These are phyloP conservation scores for Cyclotella distinguenda DNA, from an alignment of 108 stramenopile genomes.

Conservation along the genomic window DNA sequence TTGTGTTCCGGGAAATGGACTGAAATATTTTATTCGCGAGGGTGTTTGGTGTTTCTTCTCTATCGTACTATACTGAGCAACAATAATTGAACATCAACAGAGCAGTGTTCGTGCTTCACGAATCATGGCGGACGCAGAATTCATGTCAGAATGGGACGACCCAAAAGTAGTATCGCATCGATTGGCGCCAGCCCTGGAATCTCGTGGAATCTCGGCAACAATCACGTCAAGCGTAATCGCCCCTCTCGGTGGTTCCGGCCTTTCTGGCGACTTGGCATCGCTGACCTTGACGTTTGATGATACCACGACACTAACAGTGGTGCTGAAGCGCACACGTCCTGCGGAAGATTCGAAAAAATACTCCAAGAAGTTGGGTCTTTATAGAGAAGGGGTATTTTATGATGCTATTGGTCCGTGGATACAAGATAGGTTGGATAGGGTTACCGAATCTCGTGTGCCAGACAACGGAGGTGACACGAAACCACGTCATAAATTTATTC, in stretches of 20 bases:
- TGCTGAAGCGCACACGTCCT: slow-evolving; percentile 45
- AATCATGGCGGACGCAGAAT: slow-evolving; percentile 13
- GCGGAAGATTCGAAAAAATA: slow-evolving; percentile 20
- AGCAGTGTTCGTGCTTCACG: too few species aligned
- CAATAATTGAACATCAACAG: too few species aligned
- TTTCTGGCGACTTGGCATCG: slow-evolving; percentile 13
- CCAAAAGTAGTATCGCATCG: slow-evolving; percentile 7
- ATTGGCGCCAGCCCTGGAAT: slow-evolving; percentile 3
- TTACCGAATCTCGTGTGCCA: background rate
- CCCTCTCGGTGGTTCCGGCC: slow-evolving; percentile 3
- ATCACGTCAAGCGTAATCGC: background rate
- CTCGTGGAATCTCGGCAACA: slow-evolving; percentile 6
- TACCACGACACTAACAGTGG: slow-evolving; percentile 14
- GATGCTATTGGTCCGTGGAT: slow-evolving; percentile 21
- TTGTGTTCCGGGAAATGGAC: too few species aligned
- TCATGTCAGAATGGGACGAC: slow-evolving; percentile 14
- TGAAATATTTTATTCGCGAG: too few species aligned
- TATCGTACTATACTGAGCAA: too few species aligned
- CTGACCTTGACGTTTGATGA: slow-evolving; percentile 10
- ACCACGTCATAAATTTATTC: slow-evolving; percentile 13
- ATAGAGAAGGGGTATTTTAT: slow-evolving; percentile 62
- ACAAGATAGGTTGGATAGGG: slow-evolving; percentile 12
- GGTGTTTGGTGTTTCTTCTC: too few species aligned
- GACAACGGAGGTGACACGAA: background rate
- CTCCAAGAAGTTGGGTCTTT: slow-evolving; percentile 47